Evolutionary conservation across 371 early-diverging fungal genomes (phyloP), one percentile per base, ranked within the genome.

Genomic region (Mortierella sp.): DNA sequence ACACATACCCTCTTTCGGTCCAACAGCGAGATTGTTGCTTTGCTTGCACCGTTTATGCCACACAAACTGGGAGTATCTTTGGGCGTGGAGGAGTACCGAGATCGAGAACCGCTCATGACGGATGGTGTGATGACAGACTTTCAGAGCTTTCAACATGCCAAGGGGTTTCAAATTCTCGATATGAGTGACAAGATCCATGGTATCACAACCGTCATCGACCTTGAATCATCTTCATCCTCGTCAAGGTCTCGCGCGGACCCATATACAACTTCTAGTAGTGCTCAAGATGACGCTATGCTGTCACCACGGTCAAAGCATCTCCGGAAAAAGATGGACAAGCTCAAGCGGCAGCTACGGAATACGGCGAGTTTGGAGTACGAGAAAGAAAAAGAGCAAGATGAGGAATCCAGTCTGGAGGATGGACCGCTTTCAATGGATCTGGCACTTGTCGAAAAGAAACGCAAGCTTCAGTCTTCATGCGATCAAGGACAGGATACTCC

Each of bases 281-380:
- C 61, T 31, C 14, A 40, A 67, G 10, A 67, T 40, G 9, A 40
- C 34, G 55, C 71, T 2, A 44, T 74, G 5, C 71, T 85, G 40
- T 85, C 86, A n/a, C 86, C 86, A 3, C 73, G 86, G 4, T 85
- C 86, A 28, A 81, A 34, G 21, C 79, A 81, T 69, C 54, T 85
- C 9, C 71, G 40, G 8, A 81, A 48, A 31, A 85, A 79, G 44
- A 74, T 85, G 77, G 69, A 85, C 11, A 75, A 67, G 31, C 57
- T 85, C 14, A 78, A 74, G 69, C 73, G 79, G 5, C 86, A 81
- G 50, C 57, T 85, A 10, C 53, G 79, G 34, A 81, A 70, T 31
- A 73, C 86, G 11, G 67, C 74, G 2, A 85, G 86, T 61, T 71
- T 81, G n/a, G 81, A 85, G 28, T 77, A 50, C 9, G 78, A 72